Evolutionary conservation across 1,284 basidiomycete species (phyloP), one percentile per base, ranked within the genome.

Genomic region (Trametes versicolor): DNA sequence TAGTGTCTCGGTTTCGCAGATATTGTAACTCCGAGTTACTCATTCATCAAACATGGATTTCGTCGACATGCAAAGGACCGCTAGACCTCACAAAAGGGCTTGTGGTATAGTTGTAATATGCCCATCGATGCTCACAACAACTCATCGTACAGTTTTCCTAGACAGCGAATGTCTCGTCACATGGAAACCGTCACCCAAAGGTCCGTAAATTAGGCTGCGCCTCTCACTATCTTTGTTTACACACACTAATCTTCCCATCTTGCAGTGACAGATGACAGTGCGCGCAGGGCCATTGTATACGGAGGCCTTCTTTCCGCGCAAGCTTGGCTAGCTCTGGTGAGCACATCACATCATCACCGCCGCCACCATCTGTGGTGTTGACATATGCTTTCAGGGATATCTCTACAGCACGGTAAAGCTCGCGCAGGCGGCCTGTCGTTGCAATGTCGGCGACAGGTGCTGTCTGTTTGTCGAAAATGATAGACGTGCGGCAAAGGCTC

Each of bases 361-460:
- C 48, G 48, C 48, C 48, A 50, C 48, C 48, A 50, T 50, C 48
- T 50, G 48, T 50, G 48, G 48, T 50, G 48, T 50, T 50, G 48
- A 32, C 48, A 32, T 50, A 50, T 32, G 13, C 15, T 32, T 9
- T 32, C 48, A 32, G 7, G 19, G 2, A 27, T 32, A 17, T 12
- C 48, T 49, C 12, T 49, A 49, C 43, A 25, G 6, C 25, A 27
- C 9, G 17, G 29, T 4, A 27, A 32, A 32, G 17, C 8, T 32
- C 27, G 4, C 4, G 21, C 21, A 29, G 13, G 27, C 17, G 2
- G 19, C 27, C 29, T 25, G 45, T 25, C 23, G 45, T 27, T 15
- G 21, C 25, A 21, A 48, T 7, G 21, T 23, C 21, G 25, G 1
- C 17, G 27, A 50, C 29, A 29, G 48, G 29, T 50, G 25, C 10